Conservation (phyloP, 441 rosid genomes). For the Biscutella laevigata region DNA sequence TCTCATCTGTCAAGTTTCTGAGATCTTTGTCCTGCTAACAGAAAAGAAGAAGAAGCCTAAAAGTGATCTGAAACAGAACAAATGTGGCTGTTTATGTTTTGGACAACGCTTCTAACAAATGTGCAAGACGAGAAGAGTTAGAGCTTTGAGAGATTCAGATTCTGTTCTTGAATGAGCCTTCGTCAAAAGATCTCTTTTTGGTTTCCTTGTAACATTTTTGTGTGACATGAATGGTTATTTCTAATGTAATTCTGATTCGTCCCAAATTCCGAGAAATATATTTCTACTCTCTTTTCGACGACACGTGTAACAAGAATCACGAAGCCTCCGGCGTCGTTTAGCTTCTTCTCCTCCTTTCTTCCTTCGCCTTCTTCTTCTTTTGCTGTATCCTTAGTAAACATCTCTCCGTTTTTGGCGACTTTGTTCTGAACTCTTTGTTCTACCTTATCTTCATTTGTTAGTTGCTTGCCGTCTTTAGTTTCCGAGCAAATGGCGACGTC, state of each 20-base stretch:
- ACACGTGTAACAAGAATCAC: slow-evolving; percentile 30
- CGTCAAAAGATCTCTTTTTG: background rate
- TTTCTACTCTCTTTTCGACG: background rate
- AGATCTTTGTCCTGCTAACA: slow-evolving; percentile 27
- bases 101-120: slow-evolving; percentile 26
- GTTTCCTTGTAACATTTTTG: background rate
- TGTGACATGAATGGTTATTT: slow-evolving; percentile 4
- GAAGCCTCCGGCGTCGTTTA: slow-evolving; percentile 39
- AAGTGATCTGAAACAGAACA: slow-evolving; percentile 51
- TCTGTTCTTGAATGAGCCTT: background rate
- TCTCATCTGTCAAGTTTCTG: background rate
- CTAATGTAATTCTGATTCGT: slow-evolving; percentile 1
- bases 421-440: background rate
- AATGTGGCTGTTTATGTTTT: slow-evolving; percentile 52
- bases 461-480: background rate
- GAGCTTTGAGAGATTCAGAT: slow-evolving; percentile 1
- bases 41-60: slow-evolving; percentile 54
- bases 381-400: slow-evolving; percentile 16
- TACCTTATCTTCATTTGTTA: background rate
- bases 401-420: slow-evolving; percentile 7
- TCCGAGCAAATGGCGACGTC: slow-evolving; percentile 24
- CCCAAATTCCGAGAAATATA: background rate
- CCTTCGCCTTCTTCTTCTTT: background rate
- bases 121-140: slow-evolving; percentile 23
- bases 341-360: slow-evolving; percentile 2